Conservation (phyloP, 495 filamentous ascomycete genomes). For the Penicillium fimorum region DNA sequence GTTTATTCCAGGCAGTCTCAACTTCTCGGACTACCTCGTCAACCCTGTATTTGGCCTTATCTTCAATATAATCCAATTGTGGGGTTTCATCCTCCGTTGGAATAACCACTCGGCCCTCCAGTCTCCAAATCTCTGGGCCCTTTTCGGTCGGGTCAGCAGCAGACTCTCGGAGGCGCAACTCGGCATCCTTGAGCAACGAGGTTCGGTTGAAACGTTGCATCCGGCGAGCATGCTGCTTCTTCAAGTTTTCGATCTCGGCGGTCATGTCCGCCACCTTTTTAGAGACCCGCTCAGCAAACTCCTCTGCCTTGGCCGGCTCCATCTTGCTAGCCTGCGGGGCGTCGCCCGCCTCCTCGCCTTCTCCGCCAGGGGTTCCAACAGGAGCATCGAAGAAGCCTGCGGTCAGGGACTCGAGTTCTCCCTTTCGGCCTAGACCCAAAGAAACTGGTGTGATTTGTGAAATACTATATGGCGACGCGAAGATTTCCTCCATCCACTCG, state of each 20-base stretch:
- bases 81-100: conserved; percentile 48
- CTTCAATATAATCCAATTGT: conserved; percentile 35
- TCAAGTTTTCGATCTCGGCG: conserved; percentile 79
- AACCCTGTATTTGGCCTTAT: conserved; percentile 51
- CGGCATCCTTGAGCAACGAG: conserved; percentile 60
- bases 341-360: conserved; percentile 38
- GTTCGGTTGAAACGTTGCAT: conserved; percentile 72
- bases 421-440: conserved; percentile 80
- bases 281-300: conserved; percentile 72
- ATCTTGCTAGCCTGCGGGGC: conserved; percentile 59
- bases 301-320: conserved; percentile 64
- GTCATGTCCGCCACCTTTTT: conserved; percentile 63
- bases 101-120: conserved; percentile 57
- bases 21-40: conserved; percentile 61
- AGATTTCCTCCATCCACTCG: conserved; percentile 98
- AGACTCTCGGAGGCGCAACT: conserved; percentile 53
- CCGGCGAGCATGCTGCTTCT: conserved; percentile 67
- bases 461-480: conserved; percentile 80
- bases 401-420: conserved; percentile 78
- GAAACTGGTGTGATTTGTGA: conserved; percentile 83
- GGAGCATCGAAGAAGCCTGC: conserved; percentile 72
- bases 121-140: conserved; percentile 59
- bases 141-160: conserved; percentile 50
- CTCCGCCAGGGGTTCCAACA: conserved; percentile 29
- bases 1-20: conserved; percentile 54